Conservation (phyloP, 306 rosid genomes). For the Macrotyloma uniflorum region DNA sequence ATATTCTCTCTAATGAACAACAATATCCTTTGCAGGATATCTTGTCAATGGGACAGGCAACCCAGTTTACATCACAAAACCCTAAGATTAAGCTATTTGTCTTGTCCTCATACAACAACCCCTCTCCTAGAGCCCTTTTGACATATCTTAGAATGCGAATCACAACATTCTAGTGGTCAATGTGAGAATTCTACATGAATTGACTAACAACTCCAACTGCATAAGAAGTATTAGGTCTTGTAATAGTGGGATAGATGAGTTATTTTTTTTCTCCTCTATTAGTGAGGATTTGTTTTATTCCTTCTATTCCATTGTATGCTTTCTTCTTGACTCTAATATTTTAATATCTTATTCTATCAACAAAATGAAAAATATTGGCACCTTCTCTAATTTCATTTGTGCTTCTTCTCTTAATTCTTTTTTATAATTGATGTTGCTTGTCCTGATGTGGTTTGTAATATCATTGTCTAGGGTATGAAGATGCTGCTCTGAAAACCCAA, state of each 20-base stretch:
- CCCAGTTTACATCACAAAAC: too few species aligned
- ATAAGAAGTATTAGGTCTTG: too few species aligned
- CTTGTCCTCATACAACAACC: too few species aligned
- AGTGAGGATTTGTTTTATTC: background rate
- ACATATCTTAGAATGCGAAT: background rate
- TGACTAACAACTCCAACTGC: too few species aligned
- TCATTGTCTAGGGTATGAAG: constrained; percentile 74
- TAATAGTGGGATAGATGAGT: background rate
- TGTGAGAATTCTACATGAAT: too few species aligned
- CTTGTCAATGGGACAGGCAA: too few species aligned
- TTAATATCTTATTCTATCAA: constrained; percentile 10
- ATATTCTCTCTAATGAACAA: too few species aligned
- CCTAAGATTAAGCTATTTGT: too few species aligned
- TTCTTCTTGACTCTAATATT: background rate
- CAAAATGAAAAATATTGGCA: background rate
- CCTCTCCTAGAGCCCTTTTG: too few species aligned
- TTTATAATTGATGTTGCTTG: constrained; percentile 33
- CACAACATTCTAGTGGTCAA: background rate
- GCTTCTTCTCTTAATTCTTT: constrained; percentile 24
- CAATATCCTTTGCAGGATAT: too few species aligned
- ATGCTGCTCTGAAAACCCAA: constrained; percentile 94
- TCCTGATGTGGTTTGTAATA: constrained; percentile 42
- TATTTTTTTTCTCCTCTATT: background rate
- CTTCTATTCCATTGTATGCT: background rate
- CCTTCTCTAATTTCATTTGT: constrained; percentile 18